Conservation (phyloP, 768 basidiomycete species). For the Pisolithus tinctorius region DNA sequence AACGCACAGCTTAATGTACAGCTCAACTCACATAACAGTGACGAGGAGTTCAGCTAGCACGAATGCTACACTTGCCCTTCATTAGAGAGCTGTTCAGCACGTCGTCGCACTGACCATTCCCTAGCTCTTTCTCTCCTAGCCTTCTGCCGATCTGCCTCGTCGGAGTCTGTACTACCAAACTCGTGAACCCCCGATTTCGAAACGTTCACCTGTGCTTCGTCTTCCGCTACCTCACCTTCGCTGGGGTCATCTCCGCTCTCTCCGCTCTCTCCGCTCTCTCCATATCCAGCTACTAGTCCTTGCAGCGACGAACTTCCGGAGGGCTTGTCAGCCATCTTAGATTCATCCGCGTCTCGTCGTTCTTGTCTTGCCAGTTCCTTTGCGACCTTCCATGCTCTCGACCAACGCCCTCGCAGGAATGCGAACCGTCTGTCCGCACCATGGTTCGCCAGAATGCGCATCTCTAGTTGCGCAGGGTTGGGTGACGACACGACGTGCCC, state of each 20-base stretch:
- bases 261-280: conserved; percentile 49
- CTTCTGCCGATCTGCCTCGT: not conserved
- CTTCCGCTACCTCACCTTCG: not conserved
- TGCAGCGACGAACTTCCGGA: conserved; percentile 31
- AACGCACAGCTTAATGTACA: no score
- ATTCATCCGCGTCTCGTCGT: conserved; percentile 13
- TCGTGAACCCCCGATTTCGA: no score
- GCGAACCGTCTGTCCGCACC: conserved; percentile 72
- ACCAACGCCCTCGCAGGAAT: conserved; percentile 76
- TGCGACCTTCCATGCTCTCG: conserved; percentile 49
- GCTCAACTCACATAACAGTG: not conserved
- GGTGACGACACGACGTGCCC: conserved; percentile 60
- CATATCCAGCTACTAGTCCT: conserved; percentile 49
- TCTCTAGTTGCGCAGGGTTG: conserved; percentile 77
- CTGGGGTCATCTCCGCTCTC: conserved; percentile 29
- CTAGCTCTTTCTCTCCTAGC: not conserved
- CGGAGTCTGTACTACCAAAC: not conserved
- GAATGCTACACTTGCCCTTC: not conserved
- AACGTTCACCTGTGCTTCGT: no score
- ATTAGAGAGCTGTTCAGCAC: not conserved
- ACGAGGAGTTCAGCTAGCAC: not conserved
- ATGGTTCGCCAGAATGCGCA: conserved; percentile 84
- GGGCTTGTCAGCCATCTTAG: conserved; percentile 11
- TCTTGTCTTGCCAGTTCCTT: conserved; percentile 40
- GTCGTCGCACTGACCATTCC: not conserved